Evolutionary conservation across 306 rosid species (phyloP).

Genomic region (Castanospermum australe): DNA sequence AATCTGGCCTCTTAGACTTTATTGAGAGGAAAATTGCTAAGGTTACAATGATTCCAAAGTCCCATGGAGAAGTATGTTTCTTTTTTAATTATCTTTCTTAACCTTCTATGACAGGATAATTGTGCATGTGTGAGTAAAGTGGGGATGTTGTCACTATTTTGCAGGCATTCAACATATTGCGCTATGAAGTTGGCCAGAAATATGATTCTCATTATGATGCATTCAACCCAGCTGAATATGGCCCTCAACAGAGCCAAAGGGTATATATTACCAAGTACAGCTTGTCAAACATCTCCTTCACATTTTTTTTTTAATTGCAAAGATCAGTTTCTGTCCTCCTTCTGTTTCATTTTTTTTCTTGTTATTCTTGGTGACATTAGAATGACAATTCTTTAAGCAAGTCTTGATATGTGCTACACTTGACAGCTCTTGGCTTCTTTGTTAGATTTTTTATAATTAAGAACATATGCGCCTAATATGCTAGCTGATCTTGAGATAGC

Average conservation of each 20-base stretch:
- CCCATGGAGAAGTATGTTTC: slow-evolving; percentile 49
- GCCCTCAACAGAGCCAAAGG: slow-evolving; percentile 60
- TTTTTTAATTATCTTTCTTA: not conserved
- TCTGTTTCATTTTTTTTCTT: too few species aligned
- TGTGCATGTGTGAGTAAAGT: slow-evolving; percentile 18
- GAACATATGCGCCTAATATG: not conserved
- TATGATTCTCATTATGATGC: slow-evolving; percentile 58
- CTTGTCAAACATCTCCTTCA: not conserved
- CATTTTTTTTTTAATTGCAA: not conserved
- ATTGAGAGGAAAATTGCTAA: slow-evolving; percentile 64
- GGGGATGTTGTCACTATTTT: slow-evolving; percentile 14
- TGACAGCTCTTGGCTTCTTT: not conserved
- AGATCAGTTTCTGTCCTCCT: not conserved
- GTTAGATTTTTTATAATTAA: not conserved
- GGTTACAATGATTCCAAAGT: slow-evolving; percentile 46
- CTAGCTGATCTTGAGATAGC: not conserved
- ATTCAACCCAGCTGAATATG: slow-evolving; percentile 51
- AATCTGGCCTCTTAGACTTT: slow-evolving; percentile 41
- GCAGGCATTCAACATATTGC: slow-evolving; percentile 57
- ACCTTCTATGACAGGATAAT: slow-evolving; percentile 15
- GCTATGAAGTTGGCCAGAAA: slow-evolving; percentile 54
- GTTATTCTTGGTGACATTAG: not conserved
- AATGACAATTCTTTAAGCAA: not conserved
- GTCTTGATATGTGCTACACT: not conserved
- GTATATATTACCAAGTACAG: slow-evolving; percentile 28